Evolutionary conservation across 805 yeast genomes (phyloP).

Genomic region (Myxozyma sirexii): DNA sequence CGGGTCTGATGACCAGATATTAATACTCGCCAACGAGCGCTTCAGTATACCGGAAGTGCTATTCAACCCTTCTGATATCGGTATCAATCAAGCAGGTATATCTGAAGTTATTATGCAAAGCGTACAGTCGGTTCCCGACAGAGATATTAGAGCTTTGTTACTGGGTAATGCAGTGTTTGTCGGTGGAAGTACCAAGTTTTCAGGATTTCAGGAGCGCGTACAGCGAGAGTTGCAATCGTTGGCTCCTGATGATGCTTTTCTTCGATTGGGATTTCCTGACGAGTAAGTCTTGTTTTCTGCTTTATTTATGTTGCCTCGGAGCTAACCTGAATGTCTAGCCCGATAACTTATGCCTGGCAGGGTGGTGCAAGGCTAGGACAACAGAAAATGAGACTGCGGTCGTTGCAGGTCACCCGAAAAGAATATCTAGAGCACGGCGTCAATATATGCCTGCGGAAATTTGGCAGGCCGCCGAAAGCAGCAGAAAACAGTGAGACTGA

Average conservation of each 20-base stretch:
- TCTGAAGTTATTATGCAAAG: conserved; percentile 70
- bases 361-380: conserved; percentile 55
- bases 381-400: conserved; percentile 44
- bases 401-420: conserved; percentile 66
- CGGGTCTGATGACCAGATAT: conserved; percentile 52
- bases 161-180: conserved; percentile 75
- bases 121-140: conserved; percentile 67
- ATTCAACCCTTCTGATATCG: conserved; percentile 82
- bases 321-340: conserved; percentile 31
- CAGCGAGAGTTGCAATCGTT: conserved; percentile 40
- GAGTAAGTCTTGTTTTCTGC: conserved; percentile 33
- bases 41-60: conserved; percentile 84
- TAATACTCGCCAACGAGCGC: conserved; percentile 77
- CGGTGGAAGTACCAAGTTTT: conserved; percentile 80
- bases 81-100: conserved; percentile 77
- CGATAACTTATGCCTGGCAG: conserved; percentile 58
- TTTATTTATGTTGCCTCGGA: background rate
- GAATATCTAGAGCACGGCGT: conserved; percentile 86
- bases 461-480: conserved; percentile 10
- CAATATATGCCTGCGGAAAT: conserved; percentile 18
- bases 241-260: conserved; percentile 41
- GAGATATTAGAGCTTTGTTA: conserved; percentile 63
- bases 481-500: background rate
- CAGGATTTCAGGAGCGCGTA: conserved; percentile 67
- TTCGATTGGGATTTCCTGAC: conserved; percentile 41